Percentiles rank a stretch among this genome's conserved stretches.
Evolutionary conservation across 176 grass and related monocot genomes (phyloP).

Genomic region (Triticum dicoccoides): DNA sequence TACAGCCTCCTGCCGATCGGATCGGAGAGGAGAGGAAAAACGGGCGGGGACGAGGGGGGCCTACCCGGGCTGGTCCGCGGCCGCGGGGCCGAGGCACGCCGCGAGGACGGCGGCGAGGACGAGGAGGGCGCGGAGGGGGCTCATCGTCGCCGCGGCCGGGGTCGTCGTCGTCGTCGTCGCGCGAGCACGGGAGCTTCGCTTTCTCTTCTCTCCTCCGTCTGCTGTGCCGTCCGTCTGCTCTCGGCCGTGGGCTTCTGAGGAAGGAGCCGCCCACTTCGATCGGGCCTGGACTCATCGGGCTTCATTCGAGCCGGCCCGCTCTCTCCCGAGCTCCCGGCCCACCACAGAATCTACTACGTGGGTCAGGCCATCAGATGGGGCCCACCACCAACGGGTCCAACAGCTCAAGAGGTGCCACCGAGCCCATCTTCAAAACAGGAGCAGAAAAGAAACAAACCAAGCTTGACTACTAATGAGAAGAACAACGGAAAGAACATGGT

Average conservation of each 20-base stretch:
- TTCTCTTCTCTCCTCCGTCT: background rate
- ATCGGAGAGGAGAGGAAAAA: constrained; percentile 1
- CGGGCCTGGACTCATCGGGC: background rate
- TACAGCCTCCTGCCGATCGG: background rate
- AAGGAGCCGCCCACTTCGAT: background rate
- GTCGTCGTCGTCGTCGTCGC: constrained; percentile 14
- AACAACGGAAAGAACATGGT: no score
- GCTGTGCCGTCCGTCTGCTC: no score
- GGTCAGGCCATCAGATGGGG: background rate
- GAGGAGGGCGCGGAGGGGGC: background rate
- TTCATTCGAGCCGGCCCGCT: background rate
- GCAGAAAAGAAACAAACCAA: no score
- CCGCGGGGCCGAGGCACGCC: constrained; percentile 15
- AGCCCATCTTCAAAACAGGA: no score
- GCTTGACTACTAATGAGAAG: no score
- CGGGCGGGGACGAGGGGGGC: background rate
- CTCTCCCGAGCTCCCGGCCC: background rate
- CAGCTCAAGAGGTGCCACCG: no score
- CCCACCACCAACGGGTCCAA: no score
- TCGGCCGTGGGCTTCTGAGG: background rate
- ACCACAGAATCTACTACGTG: background rate
- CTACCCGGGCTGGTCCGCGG: constrained; percentile 31
- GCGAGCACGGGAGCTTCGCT: background rate
- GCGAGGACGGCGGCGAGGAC: background rate
- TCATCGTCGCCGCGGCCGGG: constrained; percentile 23